Evolutionary conservation across 306 rosid species (phyloP).

Genomic region (Canavalia ensiformis): DNA sequence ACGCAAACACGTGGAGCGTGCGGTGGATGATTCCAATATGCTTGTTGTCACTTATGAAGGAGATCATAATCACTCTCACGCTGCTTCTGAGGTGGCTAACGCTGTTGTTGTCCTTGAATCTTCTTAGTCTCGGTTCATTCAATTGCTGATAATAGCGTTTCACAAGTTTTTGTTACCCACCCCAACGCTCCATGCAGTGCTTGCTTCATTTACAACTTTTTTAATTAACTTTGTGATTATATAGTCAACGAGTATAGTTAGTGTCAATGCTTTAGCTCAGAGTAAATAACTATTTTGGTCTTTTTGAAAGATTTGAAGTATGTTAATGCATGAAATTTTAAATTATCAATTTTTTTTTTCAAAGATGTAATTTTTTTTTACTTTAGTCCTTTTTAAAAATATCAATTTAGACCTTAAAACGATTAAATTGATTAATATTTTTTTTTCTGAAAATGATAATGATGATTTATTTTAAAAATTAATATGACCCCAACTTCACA

Average conservation of each 20-base stretch:
- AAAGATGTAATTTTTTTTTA: no score
- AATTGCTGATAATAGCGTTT: background rate
- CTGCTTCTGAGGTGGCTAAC: slow-evolving; percentile 55
- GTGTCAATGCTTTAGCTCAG: background rate
- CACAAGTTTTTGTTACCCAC: slow-evolving; percentile 2
- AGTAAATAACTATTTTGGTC: background rate
- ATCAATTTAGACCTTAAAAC: no score
- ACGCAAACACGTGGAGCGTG: slow-evolving; percentile 89
- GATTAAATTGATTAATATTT: no score
- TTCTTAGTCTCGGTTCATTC: slow-evolving; percentile 54
- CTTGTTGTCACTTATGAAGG: slow-evolving; percentile 85
- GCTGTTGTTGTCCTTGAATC: slow-evolving; percentile 60
- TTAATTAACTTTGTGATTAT: background rate
- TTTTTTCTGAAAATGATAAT: no score
- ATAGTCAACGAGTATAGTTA: background rate
- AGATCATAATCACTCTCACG: slow-evolving; percentile 74
- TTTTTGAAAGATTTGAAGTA: no score
- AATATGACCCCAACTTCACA: no score
- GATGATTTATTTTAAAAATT: no score
- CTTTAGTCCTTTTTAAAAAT: no score
- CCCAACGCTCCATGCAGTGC: background rate
- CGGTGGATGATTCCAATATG: slow-evolving; percentile 81
- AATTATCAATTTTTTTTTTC: no score
- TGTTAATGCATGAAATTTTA: no score
- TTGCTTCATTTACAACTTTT: background rate